A percentile compares a stretch with the other conserved stretches of the same genome.
phyloP scores from a whole-genome alignment of 2,329 filamentous ascomycete genomes.

The Colletotrichum zoysiae region DNA sequence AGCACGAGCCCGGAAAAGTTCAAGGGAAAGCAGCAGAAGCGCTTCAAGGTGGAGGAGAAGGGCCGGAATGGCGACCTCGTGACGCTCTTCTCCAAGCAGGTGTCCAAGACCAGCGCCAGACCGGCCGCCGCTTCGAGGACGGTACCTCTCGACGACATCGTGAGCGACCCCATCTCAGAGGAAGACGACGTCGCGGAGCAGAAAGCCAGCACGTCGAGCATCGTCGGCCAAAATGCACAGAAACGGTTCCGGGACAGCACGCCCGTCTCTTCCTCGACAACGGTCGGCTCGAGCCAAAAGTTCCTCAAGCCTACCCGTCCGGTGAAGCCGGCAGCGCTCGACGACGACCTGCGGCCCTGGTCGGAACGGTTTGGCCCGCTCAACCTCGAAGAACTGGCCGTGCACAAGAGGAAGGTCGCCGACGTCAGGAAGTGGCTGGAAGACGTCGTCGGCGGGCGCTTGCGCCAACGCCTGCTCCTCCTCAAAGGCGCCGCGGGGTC shows the following conservation, averaged over 20 bases:
- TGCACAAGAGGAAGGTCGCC: conserved; percentile 93
- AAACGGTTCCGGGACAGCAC: conserved; percentile 62
- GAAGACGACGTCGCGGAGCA: conserved; percentile 68
- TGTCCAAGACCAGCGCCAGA: conserved; percentile 57
- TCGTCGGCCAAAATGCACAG: conserved; percentile 67
- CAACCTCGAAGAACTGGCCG: conserved; percentile 85
- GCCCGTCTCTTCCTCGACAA: conserved; percentile 3
- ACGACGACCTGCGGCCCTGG: conserved; percentile 81
- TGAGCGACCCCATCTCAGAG: conserved; percentile 70
- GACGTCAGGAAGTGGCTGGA: conserved; percentile 89
- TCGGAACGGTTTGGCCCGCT: conserved; percentile 84
- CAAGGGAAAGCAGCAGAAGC: conserved; percentile 54
- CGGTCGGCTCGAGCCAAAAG: conserved; percentile 59
- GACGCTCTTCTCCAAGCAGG: conserved; percentile 72
- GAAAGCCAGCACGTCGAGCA: conserved; percentile 64
- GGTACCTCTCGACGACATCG: conserved; percentile 61
- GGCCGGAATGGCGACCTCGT: conserved; percentile 68
- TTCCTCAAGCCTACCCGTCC: conserved; percentile 62
- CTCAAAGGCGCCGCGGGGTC: conserved; percentile 92
- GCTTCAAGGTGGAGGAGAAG: conserved; percentile 59
- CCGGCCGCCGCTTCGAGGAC: conserved; percentile 46
- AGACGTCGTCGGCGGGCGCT: conserved; percentile 74
- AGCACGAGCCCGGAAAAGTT: conserved; percentile 63
- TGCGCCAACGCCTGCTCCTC: conserved; percentile 80
- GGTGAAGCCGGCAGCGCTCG: conserved; percentile 48